These are phyloP conservation scores for Coemansia sp. DNA, from an alignment of 192 early-diverging fungal species.

Conservation along the genomic window DNA sequence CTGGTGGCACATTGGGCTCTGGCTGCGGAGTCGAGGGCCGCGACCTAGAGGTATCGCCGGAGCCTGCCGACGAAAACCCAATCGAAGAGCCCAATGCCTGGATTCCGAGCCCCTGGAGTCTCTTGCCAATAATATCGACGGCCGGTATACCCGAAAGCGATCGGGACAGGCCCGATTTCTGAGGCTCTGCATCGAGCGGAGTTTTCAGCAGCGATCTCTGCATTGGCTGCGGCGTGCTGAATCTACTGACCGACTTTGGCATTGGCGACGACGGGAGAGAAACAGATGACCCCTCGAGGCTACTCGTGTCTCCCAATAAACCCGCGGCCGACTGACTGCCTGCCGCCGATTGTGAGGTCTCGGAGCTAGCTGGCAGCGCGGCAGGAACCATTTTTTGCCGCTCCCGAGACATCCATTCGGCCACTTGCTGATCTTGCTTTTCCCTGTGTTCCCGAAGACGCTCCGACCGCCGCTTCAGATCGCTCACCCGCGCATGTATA, in stretches of 20 bases:
- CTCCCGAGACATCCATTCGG: slow-evolving; percentile 34
- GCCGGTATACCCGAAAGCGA: not conserved
- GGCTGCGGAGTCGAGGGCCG: slow-evolving; percentile 9
- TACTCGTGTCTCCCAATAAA: not conserved
- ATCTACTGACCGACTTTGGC: slow-evolving; percentile 8
- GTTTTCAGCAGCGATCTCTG: not conserved
- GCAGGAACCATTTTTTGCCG: slow-evolving; percentile 21
- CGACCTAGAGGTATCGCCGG: not conserved
- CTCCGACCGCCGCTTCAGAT: slow-evolving; percentile 39
- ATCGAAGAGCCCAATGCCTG: slow-evolving; percentile 2
- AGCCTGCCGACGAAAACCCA: not conserved
- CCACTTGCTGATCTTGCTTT: slow-evolving; percentile 28
- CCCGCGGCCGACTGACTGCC: not conserved
- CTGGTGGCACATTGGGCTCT: not conserved
- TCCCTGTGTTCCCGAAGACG: slow-evolving; percentile 32
- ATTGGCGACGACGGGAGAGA: slow-evolving; percentile 13
- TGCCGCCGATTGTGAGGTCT: not conserved
- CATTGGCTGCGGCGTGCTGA: slow-evolving; percentile 5
- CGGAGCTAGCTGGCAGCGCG: not conserved
- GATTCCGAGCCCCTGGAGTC: slow-evolving; percentile 2
- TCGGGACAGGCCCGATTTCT: not conserved
- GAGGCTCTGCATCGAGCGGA: not conserved
- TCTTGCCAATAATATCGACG: not conserved
- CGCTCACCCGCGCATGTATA: slow-evolving; percentile 25
- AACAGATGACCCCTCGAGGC: not conserved